Evolutionary conservation across 805 yeast genomes (phyloP), one percentile per base, ranked within the genome.

Genomic region (Candida mattraensis): DNA sequence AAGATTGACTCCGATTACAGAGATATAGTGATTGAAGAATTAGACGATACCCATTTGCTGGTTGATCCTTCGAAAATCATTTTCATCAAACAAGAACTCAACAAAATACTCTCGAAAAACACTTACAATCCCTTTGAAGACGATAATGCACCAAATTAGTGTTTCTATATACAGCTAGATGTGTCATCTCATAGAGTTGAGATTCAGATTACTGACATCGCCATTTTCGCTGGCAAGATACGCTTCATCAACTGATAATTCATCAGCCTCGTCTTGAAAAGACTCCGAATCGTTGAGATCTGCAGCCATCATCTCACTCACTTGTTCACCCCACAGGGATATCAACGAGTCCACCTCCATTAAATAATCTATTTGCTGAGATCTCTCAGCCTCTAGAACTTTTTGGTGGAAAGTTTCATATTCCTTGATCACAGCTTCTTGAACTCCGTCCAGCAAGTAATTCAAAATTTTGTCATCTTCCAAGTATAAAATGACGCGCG

Each of bases 11-110:
- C 87, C 0, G 76, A 78, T 18, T 64, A 71, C 23, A 83, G 86
- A 40, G 95, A 88, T 48, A 81, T 93, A 2, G 57, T 61, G 12
- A 61, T 58, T n/a, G 79, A 83, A 60, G 98, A 93, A 50, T 70
- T 91, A 26, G 98, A 93, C 56, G 97, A 89, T 29, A 86, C 93
- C 1, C 98, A 93, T 60, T 61, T 91, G 13, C 67, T 93, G 42
- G 83, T 91, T 18, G 91, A 86, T 48, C 83, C 82, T 20, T 74
- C 76, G 24, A 84, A 81, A 61, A 85, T 91, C 2, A 81, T 78
- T 16, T 79, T 69, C 53, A 80, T 91, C 31, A 91, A 88, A 49
- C 67, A 63, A 34, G 95, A 91, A 58, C 70, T 91, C 47, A 87
- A 85, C 54, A 64, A 78, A 42, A 62, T 87, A 42, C 66, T 91